A percentile compares a stretch with the other conserved stretches of the same genome.
These are phyloP conservation scores for Leccinum subtestaceum DNA, from an alignment of 768 basidiomycete species.

Conservation along the genomic window DNA sequence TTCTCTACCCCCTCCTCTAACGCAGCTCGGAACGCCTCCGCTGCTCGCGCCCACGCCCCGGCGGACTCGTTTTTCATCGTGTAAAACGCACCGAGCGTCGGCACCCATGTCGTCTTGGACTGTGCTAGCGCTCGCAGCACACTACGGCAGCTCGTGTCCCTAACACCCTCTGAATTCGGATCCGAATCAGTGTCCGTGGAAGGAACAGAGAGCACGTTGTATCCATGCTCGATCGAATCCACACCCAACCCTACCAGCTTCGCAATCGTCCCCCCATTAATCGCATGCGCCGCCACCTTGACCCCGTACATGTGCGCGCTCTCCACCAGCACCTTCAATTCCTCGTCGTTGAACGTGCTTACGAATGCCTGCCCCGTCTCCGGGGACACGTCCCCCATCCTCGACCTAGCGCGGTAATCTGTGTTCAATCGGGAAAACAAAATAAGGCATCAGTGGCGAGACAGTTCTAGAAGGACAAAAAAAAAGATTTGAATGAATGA, in stretches of 20 bases:
- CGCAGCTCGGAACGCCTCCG: constrained; percentile 43
- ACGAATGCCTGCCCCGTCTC: constrained; percentile 34
- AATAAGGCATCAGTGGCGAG: background rate
- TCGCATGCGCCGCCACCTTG: constrained; percentile 59
- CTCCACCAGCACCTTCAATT: constrained; percentile 47
- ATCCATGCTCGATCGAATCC: constrained; percentile 61
- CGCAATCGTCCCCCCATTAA: constrained; percentile 33
- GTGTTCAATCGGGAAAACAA: background rate
- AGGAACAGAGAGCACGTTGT: constrained; percentile 16
- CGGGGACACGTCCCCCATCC: constrained; percentile 41
- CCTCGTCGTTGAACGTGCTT: constrained; percentile 43
- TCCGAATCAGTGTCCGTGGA: background rate
- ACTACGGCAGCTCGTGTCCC: constrained; percentile 8
- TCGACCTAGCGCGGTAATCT: constrained; percentile 57
- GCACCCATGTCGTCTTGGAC: constrained; percentile 48
- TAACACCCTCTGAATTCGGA: background rate
- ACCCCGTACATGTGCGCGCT: constrained; percentile 51
- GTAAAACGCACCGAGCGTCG: constrained; percentile 54
- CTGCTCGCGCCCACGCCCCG: constrained; percentile 38
- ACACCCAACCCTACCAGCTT: constrained; percentile 31
- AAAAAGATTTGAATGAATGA: background rate
- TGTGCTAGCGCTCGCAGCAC: constrained; percentile 21
- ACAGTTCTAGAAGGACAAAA: background rate
- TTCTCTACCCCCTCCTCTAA: constrained; percentile 42
- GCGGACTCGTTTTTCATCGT: constrained; percentile 24